Evolutionary conservation across 2,329 filamentous ascomycete species (phyloP).

Genomic region (Nothopassalora personata): DNA sequence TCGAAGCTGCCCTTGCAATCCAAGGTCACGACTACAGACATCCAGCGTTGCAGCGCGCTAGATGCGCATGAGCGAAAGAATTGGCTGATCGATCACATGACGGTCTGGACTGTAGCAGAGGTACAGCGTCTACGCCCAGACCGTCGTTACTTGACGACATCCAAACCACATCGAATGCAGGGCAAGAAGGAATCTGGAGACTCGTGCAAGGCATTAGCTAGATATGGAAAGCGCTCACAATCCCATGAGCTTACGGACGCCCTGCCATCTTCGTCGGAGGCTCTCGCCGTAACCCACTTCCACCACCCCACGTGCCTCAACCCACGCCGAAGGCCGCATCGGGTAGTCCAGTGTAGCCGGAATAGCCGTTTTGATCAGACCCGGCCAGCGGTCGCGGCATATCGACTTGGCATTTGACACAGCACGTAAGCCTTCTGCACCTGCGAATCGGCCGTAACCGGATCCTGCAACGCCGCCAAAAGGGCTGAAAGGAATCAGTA

Average conservation of each 20-base stretch:
- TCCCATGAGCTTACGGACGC: conserved; percentile 36
- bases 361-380: conserved; percentile 64
- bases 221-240: conserved; percentile 8
- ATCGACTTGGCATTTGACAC: conserved; percentile 85
- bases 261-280: conserved; percentile 34
- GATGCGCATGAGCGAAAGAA: conserved; percentile 3
- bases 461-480: conserved; percentile 84
- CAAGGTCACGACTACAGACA: background rate
- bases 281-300: conserved; percentile 46
- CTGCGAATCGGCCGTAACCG: conserved; percentile 86
- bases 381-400: conserved; percentile 66
- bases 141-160: background rate
- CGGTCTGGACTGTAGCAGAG: background rate
- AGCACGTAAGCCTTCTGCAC: conserved; percentile 76
- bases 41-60: background rate
- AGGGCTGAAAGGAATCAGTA: conserved; percentile 40
- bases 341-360: conserved; percentile 79
- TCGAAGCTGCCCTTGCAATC: conserved; percentile 4
- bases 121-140: background rate
- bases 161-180: background rate
- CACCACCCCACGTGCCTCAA: conserved; percentile 42
- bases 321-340: conserved; percentile 46
- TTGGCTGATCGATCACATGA: background rate
- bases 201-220: conserved; percentile 1
- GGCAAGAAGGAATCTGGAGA: background rate